phyloP scores from a whole-genome alignment of 768 basidiomycete genomes.

The Lentinula sp. region DNA sequence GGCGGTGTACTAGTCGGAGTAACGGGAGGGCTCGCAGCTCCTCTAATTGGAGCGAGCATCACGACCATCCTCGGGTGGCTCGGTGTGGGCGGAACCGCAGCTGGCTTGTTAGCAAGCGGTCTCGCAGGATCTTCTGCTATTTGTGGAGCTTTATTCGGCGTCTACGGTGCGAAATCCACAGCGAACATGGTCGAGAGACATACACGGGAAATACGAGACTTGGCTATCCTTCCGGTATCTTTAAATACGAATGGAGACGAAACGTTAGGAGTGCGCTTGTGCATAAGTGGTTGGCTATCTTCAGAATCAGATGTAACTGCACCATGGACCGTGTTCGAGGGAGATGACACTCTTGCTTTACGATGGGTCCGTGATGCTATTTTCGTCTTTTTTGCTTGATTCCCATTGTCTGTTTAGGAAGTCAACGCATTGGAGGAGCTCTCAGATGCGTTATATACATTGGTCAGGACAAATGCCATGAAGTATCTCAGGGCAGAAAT shows the following conservation, averaged over 20 bases:
- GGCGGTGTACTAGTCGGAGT: slow-evolving; percentile 51
- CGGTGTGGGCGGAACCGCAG: slow-evolving; percentile 48
- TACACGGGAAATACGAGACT: slow-evolving; percentile 46
- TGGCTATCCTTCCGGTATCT: slow-evolving; percentile 41
- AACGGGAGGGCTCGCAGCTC: slow-evolving; percentile 56
- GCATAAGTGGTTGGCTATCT: slow-evolving; percentile 51
- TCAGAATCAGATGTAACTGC: slow-evolving; percentile 37
- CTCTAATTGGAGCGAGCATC: slow-evolving; percentile 50
- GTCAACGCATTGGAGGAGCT: slow-evolving; percentile 46
- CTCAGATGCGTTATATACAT: slow-evolving; percentile 36
- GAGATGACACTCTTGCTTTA: slow-evolving; percentile 49
- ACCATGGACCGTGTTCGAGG: slow-evolving; percentile 47
- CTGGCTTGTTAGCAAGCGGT: slow-evolving; percentile 44
- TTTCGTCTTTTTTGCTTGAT: not conserved
- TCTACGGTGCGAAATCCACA: slow-evolving; percentile 44
- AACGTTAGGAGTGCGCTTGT: slow-evolving; percentile 45
- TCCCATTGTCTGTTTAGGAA: slow-evolving; percentile 31
- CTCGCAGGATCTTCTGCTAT: slow-evolving; percentile 50
- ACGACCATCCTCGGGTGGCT: slow-evolving; percentile 41
- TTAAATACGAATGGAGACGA: slow-evolving; percentile 25
- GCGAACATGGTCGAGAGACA: slow-evolving; percentile 44
- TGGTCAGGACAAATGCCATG: slow-evolving; percentile 44
- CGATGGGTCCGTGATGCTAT: slow-evolving; percentile 39
- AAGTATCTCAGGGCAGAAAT: slow-evolving; percentile 43
- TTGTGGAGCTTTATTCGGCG: slow-evolving; percentile 54